phyloP scores from a whole-genome alignment of 2,329 filamentous ascomycete species.

The Aspergillus pseudotamarii region DNA sequence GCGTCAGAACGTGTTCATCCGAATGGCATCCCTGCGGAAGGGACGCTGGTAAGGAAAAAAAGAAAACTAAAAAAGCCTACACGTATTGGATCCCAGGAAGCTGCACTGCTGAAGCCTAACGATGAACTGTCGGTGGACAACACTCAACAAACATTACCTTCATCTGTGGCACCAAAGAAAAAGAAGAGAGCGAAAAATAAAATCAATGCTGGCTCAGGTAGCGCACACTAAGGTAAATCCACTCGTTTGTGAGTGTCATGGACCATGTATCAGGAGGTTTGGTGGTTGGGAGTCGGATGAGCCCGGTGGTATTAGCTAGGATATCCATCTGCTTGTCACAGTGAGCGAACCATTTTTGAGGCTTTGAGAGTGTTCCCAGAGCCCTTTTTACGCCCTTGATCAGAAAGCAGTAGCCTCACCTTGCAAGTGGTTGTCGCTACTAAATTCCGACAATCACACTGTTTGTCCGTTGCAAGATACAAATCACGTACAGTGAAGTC shows the following conservation, averaged over 20 bases:
- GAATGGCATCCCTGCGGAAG: slow-evolving; percentile 50
- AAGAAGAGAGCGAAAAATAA: background rate
- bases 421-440: background rate
- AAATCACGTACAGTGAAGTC: background rate
- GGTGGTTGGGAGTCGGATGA: background rate
- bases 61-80: slow-evolving; percentile 41
- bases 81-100: slow-evolving; percentile 1
- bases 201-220: background rate
- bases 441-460: background rate
- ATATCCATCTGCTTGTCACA: background rate
- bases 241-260: background rate
- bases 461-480: background rate
- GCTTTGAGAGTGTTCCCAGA: background rate
- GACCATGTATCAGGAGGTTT: background rate
- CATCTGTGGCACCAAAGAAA: background rate
- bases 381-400: background rate
- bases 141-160: background rate
- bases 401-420: background rate
- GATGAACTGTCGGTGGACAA: background rate
- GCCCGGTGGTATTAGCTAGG: background rate
- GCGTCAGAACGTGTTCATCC: slow-evolving; percentile 53
- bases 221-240: background rate
- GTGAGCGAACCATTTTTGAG: background rate
- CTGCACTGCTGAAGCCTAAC: background rate
- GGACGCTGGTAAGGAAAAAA: slow-evolving; percentile 61